Evolutionary conservation across 2,329 filamentous ascomycete species (phyloP).

Genomic region (Alternaria brassicae): DNA sequence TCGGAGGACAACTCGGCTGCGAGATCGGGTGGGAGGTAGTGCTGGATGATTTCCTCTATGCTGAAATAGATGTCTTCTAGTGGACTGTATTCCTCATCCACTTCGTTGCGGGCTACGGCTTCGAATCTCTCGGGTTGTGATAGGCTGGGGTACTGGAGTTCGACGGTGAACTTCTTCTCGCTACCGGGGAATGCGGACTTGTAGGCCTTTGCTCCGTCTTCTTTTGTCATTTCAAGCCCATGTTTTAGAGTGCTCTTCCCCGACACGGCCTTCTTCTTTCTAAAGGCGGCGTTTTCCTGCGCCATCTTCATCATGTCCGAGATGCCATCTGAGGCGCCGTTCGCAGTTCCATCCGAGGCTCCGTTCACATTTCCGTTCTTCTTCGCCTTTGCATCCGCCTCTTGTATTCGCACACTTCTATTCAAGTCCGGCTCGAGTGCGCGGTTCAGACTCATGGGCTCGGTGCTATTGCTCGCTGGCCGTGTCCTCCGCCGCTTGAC

Average conservation of each 20-base stretch:
- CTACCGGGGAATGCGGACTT: slow-evolving; percentile 59
- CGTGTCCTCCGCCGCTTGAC: slow-evolving; percentile 41
- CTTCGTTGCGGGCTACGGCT: slow-evolving; percentile 34
- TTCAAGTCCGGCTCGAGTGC: slow-evolving; percentile 47
- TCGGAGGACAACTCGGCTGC: slow-evolving; percentile 73
- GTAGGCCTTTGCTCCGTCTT: slow-evolving; percentile 56
- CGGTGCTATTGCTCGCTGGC: slow-evolving; percentile 47
- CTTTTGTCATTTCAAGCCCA: slow-evolving; percentile 52
- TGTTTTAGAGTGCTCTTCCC: slow-evolving; percentile 46
- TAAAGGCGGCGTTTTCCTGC: slow-evolving; percentile 14
- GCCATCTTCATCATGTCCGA: slow-evolving; percentile 7
- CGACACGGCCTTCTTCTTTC: slow-evolving; percentile 20
- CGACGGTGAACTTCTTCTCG: slow-evolving; percentile 59
- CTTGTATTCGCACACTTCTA: slow-evolving; percentile 41
- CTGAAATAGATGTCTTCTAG: slow-evolving; percentile 74
- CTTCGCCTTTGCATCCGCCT: slow-evolving; percentile 14
- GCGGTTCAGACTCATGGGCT: slow-evolving; percentile 47
- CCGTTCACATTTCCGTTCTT: slow-evolving; percentile 1
- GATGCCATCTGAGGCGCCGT: background rate
- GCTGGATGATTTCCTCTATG: slow-evolving; percentile 68
- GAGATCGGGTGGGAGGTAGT: slow-evolving; percentile 78
- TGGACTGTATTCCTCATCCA: slow-evolving; percentile 57
- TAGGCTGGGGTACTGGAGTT: slow-evolving; percentile 84
- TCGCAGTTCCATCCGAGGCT: slow-evolving; percentile 8
- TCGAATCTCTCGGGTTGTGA: slow-evolving; percentile 67